Base-by-base conservation (phyloP, 1,139 yeast genomes). In the Wickerhamomyces sp. region DNA sequence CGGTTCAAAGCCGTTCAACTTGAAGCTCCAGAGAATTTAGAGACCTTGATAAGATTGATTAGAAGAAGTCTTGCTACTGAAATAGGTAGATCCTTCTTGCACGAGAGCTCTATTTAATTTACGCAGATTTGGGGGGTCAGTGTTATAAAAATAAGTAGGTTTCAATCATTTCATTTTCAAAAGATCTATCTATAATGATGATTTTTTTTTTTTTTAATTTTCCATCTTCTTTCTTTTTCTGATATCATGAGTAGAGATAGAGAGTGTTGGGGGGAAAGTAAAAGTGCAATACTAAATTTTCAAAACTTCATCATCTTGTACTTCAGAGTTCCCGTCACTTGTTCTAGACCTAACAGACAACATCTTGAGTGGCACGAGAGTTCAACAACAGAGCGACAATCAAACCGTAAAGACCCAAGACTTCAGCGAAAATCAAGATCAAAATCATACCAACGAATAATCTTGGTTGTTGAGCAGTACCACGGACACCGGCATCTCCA, bases 401-500 rank as follows among this genome's bases (percentile, higher is more conserved):
- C 68, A 91, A 78, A 51, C 97, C 98, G 62, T 91, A 91, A 53
- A 91, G 76, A 60, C 97, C 98, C 66, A 91, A 80, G 47, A 91
- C 98, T 75, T 91, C 98, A 49, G 97, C 96, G 67, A 91, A 91
- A 85, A 91, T 91, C 64, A 91, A 82, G 58, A 91, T 91, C 67
- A 84, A 77, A 59, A 89, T 89, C 85, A 91, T 91, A 58, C 97
- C 97, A 44, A 91, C 98, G 64, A 91, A 91, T 55, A 91, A 75
- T 68, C 95, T 80, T 51, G 96, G 96, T 66, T 91, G 97, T 61
- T 87, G 95, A 64, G 94, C 87, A 53, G 84, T 82, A 62, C 93
- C 94, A 70, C 97, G 84, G 37, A 91, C 97, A 66, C 98, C 98
- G 45, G 93, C 97, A 62, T 91, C 98, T 57, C 98, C 98, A 45